Evolutionary conservation across 495 filamentous ascomycete species (phyloP).

Genomic region (Terfezia boudieri): DNA sequence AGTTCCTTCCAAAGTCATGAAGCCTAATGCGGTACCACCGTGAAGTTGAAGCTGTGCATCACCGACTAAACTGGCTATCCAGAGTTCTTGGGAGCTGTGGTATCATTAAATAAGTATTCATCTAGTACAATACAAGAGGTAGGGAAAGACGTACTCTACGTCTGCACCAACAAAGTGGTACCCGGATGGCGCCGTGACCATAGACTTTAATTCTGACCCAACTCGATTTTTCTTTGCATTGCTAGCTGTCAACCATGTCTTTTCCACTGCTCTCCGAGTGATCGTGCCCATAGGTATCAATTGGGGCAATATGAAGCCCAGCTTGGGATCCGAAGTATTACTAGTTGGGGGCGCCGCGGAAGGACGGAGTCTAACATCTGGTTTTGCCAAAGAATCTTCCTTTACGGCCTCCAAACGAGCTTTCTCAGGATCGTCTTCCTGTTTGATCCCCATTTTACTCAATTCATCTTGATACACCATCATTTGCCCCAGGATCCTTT

Average conservation of each 20-base stretch:
- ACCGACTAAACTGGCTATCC: constrained; percentile 90
- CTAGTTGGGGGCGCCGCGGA: no score
- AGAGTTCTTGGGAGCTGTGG: constrained; percentile 64
- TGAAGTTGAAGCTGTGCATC: constrained; percentile 87
- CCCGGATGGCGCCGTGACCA: constrained; percentile 78
- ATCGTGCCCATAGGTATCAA: constrained; percentile 98
- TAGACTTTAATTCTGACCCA: constrained; percentile 89
- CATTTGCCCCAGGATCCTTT: constrained; percentile 79
- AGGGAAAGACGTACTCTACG: constrained; percentile 34
- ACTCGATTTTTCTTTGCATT: constrained; percentile 92
- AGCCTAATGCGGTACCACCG: constrained; percentile 88
- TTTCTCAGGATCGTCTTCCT: background rate
- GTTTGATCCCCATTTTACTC: constrained; percentile 1
- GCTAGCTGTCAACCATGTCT: constrained; percentile 92
- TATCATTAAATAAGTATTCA: no score
- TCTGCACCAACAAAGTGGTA: constrained; percentile 91
- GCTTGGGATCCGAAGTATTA: constrained; percentile 2
- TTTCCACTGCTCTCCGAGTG: constrained; percentile 88
- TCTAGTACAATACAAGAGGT: no score
- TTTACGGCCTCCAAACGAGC: background rate
- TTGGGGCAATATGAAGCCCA: constrained; percentile 90
- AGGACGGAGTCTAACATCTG: no score
- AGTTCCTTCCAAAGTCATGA: constrained; percentile 96
- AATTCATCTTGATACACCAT: constrained; percentile 63
- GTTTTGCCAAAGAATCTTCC: background rate